phyloP scores from a whole-genome alignment of 306 rosid genomes.

The Quercus wislizeni region DNA sequence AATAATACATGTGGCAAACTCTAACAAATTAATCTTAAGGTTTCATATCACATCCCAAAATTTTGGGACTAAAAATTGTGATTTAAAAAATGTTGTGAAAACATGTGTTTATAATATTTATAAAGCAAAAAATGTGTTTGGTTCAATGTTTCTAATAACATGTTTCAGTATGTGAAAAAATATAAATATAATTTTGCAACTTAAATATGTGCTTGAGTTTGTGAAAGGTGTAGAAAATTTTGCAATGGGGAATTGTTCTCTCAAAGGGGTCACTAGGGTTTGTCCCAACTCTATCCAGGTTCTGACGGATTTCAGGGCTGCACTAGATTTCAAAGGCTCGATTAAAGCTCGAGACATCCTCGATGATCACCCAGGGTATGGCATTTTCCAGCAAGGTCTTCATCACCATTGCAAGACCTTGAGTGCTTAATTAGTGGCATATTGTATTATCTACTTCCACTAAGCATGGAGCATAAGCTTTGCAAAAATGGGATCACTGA shows the following conservation, averaged over 20 bases:
- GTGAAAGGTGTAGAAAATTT: background rate
- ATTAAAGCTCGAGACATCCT: conserved; percentile 52
- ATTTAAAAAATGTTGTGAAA: no score
- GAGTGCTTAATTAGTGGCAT: conserved; percentile 45
- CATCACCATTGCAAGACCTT: conserved; percentile 34
- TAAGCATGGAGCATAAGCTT: background rate
- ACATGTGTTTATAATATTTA: no score
- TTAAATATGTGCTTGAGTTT: conserved; percentile 19
- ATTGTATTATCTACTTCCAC: conserved; percentile 67
- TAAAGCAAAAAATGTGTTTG: no score
- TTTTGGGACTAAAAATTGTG: no score
- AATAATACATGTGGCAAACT: no score
- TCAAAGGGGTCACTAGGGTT: conserved; percentile 41
- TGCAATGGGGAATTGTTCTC: conserved; percentile 68
- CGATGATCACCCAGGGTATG: conserved; percentile 37
- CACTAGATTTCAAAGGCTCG: conserved; percentile 54
- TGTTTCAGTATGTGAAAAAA: no score
- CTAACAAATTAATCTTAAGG: no score
- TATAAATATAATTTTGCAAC: background rate
- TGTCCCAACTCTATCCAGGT: conserved; percentile 50
- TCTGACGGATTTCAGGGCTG: conserved; percentile 46
- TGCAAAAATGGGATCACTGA: background rate
- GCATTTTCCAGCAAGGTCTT: conserved; percentile 49
- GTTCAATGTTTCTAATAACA: no score
- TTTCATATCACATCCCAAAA: no score